Evolutionary conservation across 1,284 basidiomycete genomes (phyloP).

Genomic region (Tausonia pullulans): DNA sequence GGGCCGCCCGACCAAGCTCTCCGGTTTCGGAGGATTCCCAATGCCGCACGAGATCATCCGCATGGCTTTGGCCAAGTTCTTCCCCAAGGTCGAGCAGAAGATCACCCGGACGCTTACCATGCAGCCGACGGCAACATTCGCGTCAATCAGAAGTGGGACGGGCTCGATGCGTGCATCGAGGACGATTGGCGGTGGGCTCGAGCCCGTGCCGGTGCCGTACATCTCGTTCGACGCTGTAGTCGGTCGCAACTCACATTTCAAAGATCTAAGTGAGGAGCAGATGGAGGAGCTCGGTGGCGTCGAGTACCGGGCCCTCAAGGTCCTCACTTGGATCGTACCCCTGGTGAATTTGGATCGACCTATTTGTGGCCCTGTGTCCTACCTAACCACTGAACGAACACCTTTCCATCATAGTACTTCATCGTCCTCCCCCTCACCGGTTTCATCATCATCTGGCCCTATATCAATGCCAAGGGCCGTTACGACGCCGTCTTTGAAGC

Average conservation of each 20-base stretch:
- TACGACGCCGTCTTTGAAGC: slow-evolving; percentile 44
- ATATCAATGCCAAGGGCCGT: slow-evolving; percentile 50
- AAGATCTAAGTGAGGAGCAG: slow-evolving; percentile 65
- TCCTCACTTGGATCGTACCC: slow-evolving; percentile 63
- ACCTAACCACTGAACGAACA: neutral
- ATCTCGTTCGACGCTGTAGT: slow-evolving; percentile 75
- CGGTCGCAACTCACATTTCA: slow-evolving; percentile 79
- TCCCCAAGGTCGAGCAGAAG: slow-evolving; percentile 46
- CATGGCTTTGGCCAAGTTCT: slow-evolving; percentile 42
- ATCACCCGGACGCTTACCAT: slow-evolving; percentile 59
- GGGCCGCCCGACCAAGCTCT: slow-evolving; percentile 33
- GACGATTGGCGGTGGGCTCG: slow-evolving; percentile 16
- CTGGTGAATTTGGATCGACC: slow-evolving; percentile 35
- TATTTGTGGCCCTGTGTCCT: neutral
- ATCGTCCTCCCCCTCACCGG: slow-evolving; percentile 52
- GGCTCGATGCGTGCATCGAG: slow-evolving; percentile 18
- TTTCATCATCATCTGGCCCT: slow-evolving; percentile 66
- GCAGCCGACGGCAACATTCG: slow-evolving; percentile 55
- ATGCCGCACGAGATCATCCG: slow-evolving; percentile 55
- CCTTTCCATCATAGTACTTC: slow-evolving; percentile 49
- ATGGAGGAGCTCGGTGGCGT: slow-evolving; percentile 87
- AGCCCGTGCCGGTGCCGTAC: slow-evolving; percentile 52
- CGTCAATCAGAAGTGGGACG: slow-evolving; percentile 32
- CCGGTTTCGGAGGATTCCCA: slow-evolving; percentile 77
- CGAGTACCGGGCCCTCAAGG: slow-evolving; percentile 79